Conservation (phyloP, 1,284 basidiomycete species). For the Wolfiporia cocos region DNA sequence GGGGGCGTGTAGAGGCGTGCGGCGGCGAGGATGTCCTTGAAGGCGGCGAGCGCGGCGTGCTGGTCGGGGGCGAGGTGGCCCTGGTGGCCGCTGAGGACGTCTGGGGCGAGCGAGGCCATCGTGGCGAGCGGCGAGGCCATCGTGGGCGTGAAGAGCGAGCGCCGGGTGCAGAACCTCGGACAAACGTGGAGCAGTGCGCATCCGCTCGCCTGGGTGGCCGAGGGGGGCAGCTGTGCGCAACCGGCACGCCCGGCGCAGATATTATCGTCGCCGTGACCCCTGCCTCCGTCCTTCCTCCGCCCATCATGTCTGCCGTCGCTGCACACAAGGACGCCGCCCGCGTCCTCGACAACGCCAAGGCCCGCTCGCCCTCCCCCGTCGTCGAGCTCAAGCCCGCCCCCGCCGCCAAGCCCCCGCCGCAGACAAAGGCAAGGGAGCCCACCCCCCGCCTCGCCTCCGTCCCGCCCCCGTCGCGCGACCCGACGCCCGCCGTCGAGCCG, state of each 20-base stretch:
- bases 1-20: conserved; percentile 45
- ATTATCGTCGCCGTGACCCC: neutral
- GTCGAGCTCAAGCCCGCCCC: conserved; percentile 5
- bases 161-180: too few species aligned
- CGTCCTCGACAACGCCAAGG: conserved; percentile 10
- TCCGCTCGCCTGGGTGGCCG: too few species aligned
- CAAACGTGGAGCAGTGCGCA: too few species aligned
- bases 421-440: conserved; percentile 1
- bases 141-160: too few species aligned
- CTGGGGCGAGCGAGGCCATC: conserved; percentile 16
- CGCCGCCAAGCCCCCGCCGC: conserved; percentile 1
- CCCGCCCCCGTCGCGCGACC: conserved; percentile 2
- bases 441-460: conserved; percentile 3
- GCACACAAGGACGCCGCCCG: conserved; percentile 6
- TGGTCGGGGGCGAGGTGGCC: conserved; percentile 46
- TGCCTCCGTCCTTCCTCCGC: neutral
- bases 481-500: conserved; percentile 3
- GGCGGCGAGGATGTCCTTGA: conserved; percentile 45
- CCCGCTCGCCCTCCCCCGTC: conserved; percentile 17
- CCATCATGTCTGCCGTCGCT: conserved; percentile 10
- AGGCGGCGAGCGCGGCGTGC: conserved; percentile 38
- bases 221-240: too few species aligned
- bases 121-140: conserved; percentile 6
- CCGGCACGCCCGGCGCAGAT: neutral
- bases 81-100: conserved; percentile 43